Evolutionary conservation across 2,329 filamentous ascomycete species (phyloP), one percentile per base, ranked within the genome.

Genomic region (Colletotrichum sublineola): DNA sequence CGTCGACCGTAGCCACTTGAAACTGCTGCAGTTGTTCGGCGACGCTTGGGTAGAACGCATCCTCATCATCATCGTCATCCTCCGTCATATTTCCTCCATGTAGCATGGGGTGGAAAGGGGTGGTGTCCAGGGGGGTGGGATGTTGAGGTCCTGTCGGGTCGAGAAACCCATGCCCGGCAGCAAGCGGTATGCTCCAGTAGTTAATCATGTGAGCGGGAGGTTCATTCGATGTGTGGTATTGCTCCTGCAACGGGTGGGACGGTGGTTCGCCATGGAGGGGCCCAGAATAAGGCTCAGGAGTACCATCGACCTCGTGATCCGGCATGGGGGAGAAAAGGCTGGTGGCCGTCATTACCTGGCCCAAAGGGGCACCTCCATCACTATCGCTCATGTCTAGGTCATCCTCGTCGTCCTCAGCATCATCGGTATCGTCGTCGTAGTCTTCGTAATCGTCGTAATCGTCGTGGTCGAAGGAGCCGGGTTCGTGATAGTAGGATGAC

Each of bases 361-460:
- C 64, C 38, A 71, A 61, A 44, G 78, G 75, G 62, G 75, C 79
- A 56, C 81, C 80, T 38, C 79, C 79, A 65, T 82, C 80, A 66
- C 76, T 78, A 31, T 82, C 81, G 76, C 78, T 81, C 79, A 83
- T 79, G 46, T 78, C 78, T 44, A 79, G 68, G 42, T 78, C 77
- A 40, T 75, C 68, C 29, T 75, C 71, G 18, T 75, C 56, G 60
- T 76, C 71, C 52, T 62, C 63, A 31, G 24, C 58, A n/a, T 72
- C 55, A 24, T 68, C 52, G 29, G 67, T 68, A 36, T 68, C 71
- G 38, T 69, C 60, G 8, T 62, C 68, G 36, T 73, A 73, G 33
- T 71, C 69, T 24, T 63, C 65, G 46, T 72, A 68, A 12, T 68
- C 50, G 42, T 56, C 65, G 48, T 71, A 62, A 8, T 68, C 56